Evolutionary conservation across 305 asterid species (phyloP).

Genomic region (Fraxinus greggii): DNA sequence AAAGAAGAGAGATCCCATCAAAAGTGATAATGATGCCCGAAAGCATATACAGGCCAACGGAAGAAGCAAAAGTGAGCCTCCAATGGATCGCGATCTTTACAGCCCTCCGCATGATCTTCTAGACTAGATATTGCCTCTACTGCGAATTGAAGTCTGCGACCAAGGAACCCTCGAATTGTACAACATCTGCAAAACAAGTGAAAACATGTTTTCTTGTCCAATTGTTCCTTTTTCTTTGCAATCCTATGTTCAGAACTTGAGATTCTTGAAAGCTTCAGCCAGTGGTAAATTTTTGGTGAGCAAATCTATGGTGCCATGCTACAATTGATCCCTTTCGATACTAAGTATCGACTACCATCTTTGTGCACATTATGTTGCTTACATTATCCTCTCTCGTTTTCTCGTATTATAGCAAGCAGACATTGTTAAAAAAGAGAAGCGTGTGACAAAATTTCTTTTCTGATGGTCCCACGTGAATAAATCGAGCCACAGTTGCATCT

Average conservation of each 20-base stretch:
- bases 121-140: conserved; percentile 39
- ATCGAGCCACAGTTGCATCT: not conserved
- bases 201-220: not conserved
- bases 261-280: not conserved
- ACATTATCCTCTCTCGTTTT: not conserved
- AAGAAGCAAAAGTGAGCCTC: conserved; percentile 75
- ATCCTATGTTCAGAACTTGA: not conserved
- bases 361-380: not conserved
- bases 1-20: conserved; percentile 20
- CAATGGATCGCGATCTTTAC: conserved; percentile 53
- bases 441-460: not conserved
- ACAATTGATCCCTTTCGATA: not conserved
- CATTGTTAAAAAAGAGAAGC: not conserved
- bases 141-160: conserved; percentile 22
- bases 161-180: conserved; percentile 10
- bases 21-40: conserved; percentile 30
- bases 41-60: conserved; percentile 36
- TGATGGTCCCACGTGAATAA: not conserved
- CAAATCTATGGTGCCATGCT: not conserved
- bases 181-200: not conserved
- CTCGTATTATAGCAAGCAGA: not conserved
- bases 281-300: not conserved
- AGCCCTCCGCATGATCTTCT: conserved; percentile 31
- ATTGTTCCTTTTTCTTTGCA: not conserved
- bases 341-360: not conserved